Conservation (phyloP, 1,284 basidiomycete genomes). For the Psilocybe mexicana region DNA sequence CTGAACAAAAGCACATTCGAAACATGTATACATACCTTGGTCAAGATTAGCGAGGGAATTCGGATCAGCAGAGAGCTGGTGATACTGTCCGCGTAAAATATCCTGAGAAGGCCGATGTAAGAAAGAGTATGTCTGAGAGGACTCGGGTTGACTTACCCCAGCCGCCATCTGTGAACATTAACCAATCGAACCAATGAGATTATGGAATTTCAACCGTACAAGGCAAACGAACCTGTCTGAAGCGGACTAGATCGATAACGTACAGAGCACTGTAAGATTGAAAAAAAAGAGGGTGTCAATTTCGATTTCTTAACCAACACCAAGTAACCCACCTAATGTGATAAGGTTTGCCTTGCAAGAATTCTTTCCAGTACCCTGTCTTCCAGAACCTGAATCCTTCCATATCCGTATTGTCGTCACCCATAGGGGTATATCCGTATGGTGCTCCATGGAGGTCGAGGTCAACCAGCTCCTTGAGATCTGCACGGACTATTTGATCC, state of each 20-base stretch:
- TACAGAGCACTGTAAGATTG: constrained; percentile 76
- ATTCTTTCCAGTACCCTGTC: constrained; percentile 91
- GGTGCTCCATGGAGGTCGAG: constrained; percentile 89
- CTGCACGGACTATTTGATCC: constrained; percentile 95
- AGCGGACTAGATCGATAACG: constrained; percentile 93
- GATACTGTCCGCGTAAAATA: constrained; percentile 89
- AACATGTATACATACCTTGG: constrained; percentile 59
- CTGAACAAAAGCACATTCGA: background rate
- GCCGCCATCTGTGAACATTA: constrained; percentile 61
- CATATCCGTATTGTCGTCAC: constrained; percentile 92
- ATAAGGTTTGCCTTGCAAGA: constrained; percentile 79
- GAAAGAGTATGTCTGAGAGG: background rate
- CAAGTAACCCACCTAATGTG: constrained; percentile 78
- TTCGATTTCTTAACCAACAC: background rate
- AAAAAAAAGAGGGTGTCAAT: background rate
- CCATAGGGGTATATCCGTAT: constrained; percentile 97
- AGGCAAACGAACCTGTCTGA: constrained; percentile 68
- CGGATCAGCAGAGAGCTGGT: constrained; percentile 90
- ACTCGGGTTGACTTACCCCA: constrained; percentile 48
- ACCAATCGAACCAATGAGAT: constrained; percentile 12
- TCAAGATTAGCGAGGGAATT: constrained; percentile 94
- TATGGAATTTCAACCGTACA: background rate
- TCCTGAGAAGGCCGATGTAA: constrained; percentile 50
- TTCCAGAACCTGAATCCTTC: constrained; percentile 99
- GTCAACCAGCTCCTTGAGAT: constrained; percentile 90